Conservation (phyloP, 805 yeast genomes). For the Jamesozyma spencerorum region DNA sequence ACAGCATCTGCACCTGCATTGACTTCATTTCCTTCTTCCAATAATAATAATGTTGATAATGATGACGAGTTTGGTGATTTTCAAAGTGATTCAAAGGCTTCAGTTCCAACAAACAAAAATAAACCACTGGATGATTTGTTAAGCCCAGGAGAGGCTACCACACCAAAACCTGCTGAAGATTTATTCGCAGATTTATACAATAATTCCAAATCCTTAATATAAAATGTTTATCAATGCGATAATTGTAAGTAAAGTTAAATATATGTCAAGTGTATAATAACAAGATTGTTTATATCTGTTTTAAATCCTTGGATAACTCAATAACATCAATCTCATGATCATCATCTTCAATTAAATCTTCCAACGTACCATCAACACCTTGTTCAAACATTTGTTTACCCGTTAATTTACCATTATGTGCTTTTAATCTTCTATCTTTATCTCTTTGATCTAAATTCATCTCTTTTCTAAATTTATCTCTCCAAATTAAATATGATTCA, state of each 20-base stretch:
- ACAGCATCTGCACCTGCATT: slow-evolving; percentile 6
- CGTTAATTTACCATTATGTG: slow-evolving; percentile 69
- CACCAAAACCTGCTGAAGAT: slow-evolving; percentile 10
- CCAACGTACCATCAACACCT: slow-evolving; percentile 72
- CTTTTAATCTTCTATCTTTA: slow-evolving; percentile 39
- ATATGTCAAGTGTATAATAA: background rate
- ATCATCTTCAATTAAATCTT: slow-evolving; percentile 35
- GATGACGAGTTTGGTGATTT: slow-evolving; percentile 33
- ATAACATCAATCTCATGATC: slow-evolving; percentile 8
- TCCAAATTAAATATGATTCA: slow-evolving; percentile 70
- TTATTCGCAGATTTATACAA: slow-evolving; percentile 26
- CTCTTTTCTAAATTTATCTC: slow-evolving; percentile 59
- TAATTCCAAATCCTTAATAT: slow-evolving; percentile 26
- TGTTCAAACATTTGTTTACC: slow-evolving; percentile 86
- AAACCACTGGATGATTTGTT: slow-evolving; percentile 12
- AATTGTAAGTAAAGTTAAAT: background rate
- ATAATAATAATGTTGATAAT: slow-evolving; percentile 11
- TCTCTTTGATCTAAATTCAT: slow-evolving; percentile 57
- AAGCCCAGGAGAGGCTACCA: slow-evolving; percentile 6
- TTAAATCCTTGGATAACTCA: too few relatives aligned
- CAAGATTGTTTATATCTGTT: too few relatives aligned
- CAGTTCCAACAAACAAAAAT: slow-evolving; percentile 6
- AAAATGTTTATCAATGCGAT: too few relatives aligned
- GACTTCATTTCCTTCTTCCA: slow-evolving; percentile 1
- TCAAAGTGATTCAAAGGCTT: slow-evolving; percentile 22